phyloP scores from a whole-genome alignment of 1,139 yeast species.

The Candida neerlandica region DNA sequence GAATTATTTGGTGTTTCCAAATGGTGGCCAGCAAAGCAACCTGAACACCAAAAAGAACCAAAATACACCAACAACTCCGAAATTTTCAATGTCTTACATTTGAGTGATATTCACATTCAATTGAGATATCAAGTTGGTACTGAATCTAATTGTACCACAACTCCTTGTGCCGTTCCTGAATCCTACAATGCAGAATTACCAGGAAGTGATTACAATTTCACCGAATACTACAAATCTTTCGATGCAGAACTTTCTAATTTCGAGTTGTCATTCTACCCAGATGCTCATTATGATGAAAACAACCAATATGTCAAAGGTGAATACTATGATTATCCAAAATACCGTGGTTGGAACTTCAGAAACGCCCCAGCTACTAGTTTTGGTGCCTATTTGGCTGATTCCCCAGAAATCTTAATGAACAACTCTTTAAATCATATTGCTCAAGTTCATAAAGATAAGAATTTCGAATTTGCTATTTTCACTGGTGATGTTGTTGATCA shows the following conservation, averaged over 20 bases:
- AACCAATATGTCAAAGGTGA: slow-evolving; percentile 42
- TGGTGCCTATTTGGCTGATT: slow-evolving; percentile 65
- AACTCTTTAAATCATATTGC: slow-evolving; percentile 53
- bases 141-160: slow-evolving; percentile 60
- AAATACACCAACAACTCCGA: slow-evolving; percentile 24
- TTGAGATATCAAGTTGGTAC: slow-evolving; percentile 57
- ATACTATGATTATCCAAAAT: slow-evolving; percentile 38
- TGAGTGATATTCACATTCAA: slow-evolving; percentile 67
- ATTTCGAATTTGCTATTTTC: slow-evolving; percentile 62
- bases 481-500: slow-evolving; percentile 75
- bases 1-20: slow-evolving; percentile 26
- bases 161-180: slow-evolving; percentile 52
- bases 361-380: slow-evolving; percentile 58
- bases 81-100: slow-evolving; percentile 61
- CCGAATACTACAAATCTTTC: slow-evolving; percentile 23
- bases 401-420: slow-evolving; percentile 62
- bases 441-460: slow-evolving; percentile 30
- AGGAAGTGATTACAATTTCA: slow-evolving; percentile 34
- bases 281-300: slow-evolving; percentile 34
- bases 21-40: slow-evolving; percentile 37
- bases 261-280: slow-evolving; percentile 17
- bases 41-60: slow-evolving; percentile 28
- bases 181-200: slow-evolving; percentile 35
- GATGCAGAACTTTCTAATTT: slow-evolving; percentile 31
- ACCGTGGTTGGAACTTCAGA: slow-evolving; percentile 43